Conservation (phyloP, 2,329 filamentous ascomycete genomes). For the Neofusicoccum kwambonambiense region DNA sequence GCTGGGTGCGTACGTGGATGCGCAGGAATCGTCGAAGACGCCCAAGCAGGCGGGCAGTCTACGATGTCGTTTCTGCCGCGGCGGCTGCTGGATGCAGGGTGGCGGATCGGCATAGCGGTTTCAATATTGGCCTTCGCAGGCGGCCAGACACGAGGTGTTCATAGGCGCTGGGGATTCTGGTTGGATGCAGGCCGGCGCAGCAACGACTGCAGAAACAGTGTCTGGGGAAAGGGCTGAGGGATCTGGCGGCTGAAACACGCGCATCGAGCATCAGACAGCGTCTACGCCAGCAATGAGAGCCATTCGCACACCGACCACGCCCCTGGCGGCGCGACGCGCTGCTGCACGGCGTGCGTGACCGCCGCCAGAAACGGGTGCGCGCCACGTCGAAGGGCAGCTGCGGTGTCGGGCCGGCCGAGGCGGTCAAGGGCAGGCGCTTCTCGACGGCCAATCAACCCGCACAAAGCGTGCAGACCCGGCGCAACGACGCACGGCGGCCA, state of each 20-base stretch:
- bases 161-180: not conserved
- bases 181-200: not conserved
- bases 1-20: not conserved
- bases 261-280: not conserved
- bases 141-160: not conserved
- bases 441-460: not conserved
- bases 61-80: not conserved
- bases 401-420: not conserved
- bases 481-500: constrained; percentile 53
- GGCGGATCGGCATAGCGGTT: not conserved
- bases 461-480: constrained; percentile 49
- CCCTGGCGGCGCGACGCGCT: not conserved
- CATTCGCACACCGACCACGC: not conserved
- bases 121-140: not conserved
- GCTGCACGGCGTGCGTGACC: not conserved
- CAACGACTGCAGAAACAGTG: too few species aligned
- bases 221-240: not conserved
- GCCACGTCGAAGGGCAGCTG: too few species aligned
- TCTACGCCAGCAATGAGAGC: not conserved
- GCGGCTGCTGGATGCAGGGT: not conserved
- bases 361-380: not conserved
- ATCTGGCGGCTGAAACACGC: too few species aligned
- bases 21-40: not conserved
- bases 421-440: not conserved
- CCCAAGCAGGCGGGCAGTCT: not conserved